These are phyloP conservation scores for Enterospora canceri DNA, from an alignment of 371 early-diverging fungal genomes.

Conservation along the genomic window DNA sequence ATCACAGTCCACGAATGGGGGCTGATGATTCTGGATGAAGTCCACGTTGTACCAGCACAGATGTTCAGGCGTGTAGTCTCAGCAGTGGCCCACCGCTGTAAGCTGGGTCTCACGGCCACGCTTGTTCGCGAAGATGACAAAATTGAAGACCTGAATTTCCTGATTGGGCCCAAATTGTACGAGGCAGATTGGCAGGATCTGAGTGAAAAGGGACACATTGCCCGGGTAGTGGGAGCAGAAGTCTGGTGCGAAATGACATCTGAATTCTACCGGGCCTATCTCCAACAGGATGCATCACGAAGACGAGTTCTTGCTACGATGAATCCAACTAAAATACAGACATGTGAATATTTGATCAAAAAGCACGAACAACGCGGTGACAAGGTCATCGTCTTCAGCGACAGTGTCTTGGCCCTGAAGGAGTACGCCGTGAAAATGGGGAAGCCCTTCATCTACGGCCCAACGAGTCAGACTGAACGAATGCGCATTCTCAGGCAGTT, in stretches of 20 bases:
- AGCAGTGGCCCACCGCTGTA: constrained; percentile 80
- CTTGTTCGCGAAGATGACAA: constrained; percentile 97
- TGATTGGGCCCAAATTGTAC: constrained; percentile 97
- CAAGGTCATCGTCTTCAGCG: constrained; percentile 97
- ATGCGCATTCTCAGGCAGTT: constrained; percentile 83
- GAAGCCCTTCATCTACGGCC: constrained; percentile 88
- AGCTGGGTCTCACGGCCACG: constrained; percentile 94
- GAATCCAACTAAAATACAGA: constrained; percentile 94
- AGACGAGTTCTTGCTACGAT: constrained; percentile 76
- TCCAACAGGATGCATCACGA: constrained; percentile 59
- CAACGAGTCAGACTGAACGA: constrained; percentile 80
- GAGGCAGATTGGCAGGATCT: constrained; percentile 99
- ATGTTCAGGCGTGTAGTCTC: constrained; percentile 92
- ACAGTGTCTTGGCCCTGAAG: constrained; percentile 87
- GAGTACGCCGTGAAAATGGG: constrained; percentile 76
- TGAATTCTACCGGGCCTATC: constrained; percentile 85
- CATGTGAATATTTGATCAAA: constrained; percentile 83
- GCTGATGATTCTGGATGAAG: constrained; percentile 88
- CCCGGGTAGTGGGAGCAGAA: constrained; percentile 87
- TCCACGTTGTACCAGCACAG: constrained; percentile 96
- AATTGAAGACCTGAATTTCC: constrained; percentile 89
- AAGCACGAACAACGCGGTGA: constrained; percentile 87
- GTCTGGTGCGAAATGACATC: constrained; percentile 98
- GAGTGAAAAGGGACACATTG: constrained; percentile 87
- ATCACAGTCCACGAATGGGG: constrained; percentile 87